phyloP scores from a whole-genome alignment of 805 yeast genomes.

The Scheffersomyces ergatensis region DNA sequence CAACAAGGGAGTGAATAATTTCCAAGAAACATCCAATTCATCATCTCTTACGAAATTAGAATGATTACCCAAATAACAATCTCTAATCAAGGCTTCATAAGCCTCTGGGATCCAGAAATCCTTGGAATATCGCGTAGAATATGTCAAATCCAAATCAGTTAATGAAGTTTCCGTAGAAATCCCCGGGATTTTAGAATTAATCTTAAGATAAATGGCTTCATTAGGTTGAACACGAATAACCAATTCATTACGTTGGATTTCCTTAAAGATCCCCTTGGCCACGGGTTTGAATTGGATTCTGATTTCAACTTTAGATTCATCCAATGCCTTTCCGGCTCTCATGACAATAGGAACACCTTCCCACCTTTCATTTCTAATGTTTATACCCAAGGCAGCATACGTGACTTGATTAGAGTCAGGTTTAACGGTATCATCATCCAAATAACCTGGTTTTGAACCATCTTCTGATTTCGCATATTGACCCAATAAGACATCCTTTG shows the following conservation, averaged over 20 bases:
- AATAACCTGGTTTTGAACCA: conserved; percentile 85
- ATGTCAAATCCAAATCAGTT: conserved; percentile 89
- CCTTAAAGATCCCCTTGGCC: conserved; percentile 75
- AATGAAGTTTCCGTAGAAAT: conserved; percentile 75
- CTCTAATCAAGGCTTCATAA: conserved; percentile 92
- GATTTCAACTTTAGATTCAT: conserved; percentile 92
- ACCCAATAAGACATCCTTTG: conserved; percentile 72
- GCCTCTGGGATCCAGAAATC: conserved; percentile 97
- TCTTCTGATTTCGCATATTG: conserved; percentile 85
- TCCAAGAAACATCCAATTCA: conserved; percentile 93
- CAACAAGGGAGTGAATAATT: conserved; percentile 86
- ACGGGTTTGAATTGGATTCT: conserved; percentile 89
- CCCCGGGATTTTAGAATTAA: conserved; percentile 94
- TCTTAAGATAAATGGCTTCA: conserved; percentile 90
- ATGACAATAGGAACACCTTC: conserved; percentile 94
- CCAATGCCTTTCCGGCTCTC: conserved; percentile 97
- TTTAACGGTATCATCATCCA: conserved; percentile 89
- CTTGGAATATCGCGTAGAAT: conserved; percentile 69
- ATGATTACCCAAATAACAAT: conserved; percentile 87
- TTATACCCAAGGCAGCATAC: conserved; percentile 78
- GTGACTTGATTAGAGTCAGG: conserved; percentile 84
- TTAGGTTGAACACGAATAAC: conserved; percentile 93
- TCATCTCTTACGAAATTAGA: conserved; percentile 98
- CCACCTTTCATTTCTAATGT: conserved; percentile 93
- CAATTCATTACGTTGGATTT: conserved; percentile 86